Evolutionary conservation across 305 asterid species (phyloP).

Genomic region (Striga hermonthica): DNA sequence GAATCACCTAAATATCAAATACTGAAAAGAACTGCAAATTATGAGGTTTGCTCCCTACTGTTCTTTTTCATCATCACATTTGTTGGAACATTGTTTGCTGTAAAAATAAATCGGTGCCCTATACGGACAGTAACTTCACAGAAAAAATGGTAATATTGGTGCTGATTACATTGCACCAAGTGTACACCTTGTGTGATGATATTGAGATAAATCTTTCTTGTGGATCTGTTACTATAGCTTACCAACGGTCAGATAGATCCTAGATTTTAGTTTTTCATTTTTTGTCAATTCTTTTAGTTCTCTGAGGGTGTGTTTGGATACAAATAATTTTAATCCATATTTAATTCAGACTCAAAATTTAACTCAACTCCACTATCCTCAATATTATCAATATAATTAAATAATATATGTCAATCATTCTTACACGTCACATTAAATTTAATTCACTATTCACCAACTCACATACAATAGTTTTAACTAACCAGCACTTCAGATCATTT

Average conservation of each 20-base stretch:
- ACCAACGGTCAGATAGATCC: not conserved
- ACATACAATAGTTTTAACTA: too few relatives aligned
- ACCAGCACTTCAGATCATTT: too few relatives aligned
- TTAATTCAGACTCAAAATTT: too few relatives aligned
- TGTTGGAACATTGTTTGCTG: not conserved
- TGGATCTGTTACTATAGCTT: not conserved
- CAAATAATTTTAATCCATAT: not conserved
- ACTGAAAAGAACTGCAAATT: slow-evolving; percentile 62
- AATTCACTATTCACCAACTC: too few relatives aligned
- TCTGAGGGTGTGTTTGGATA: not conserved
- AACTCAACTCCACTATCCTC: too few relatives aligned
- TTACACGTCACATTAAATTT: too few relatives aligned
- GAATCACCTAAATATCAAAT: slow-evolving; percentile 77
- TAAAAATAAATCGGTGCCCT: not conserved
- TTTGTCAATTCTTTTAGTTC: too few relatives aligned
- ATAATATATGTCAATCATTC: too few relatives aligned
- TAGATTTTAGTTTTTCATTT: too few relatives aligned
- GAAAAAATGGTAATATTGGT: not conserved
- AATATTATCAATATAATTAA: too few relatives aligned
- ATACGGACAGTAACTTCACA: not conserved
- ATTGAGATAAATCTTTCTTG: not conserved
- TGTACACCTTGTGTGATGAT: not conserved
- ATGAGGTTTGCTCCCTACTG: slow-evolving; percentile 51
- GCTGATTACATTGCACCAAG: not conserved
- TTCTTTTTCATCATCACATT: not conserved